Percentiles rank a stretch among this genome's conserved stretches.
phyloP scores from a whole-genome alignment of 768 basidiomycete species.

The Auricularia cornea region DNA sequence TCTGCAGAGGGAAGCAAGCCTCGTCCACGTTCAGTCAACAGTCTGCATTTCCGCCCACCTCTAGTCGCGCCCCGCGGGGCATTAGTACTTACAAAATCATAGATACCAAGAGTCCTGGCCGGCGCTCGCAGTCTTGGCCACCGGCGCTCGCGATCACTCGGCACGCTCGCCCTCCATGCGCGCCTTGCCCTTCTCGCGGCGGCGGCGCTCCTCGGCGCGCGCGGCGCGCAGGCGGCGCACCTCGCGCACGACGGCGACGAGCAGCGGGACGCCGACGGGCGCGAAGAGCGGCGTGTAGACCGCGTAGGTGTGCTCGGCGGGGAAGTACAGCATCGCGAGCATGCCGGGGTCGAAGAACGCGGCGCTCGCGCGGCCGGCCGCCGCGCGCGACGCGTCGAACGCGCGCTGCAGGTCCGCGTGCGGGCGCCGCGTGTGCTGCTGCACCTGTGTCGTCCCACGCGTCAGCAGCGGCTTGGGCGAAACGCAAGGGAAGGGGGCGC shows the following conservation, averaged over 20 bases:
- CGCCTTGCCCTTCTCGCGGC: slow-evolving; percentile 3
- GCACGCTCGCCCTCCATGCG: neutral
- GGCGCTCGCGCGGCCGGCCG: slow-evolving; percentile 31
- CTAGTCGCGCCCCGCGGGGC: too few species aligned
- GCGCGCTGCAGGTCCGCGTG: slow-evolving; percentile 63
- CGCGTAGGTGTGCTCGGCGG: slow-evolving; percentile 94
- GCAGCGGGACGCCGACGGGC: slow-evolving; percentile 73
- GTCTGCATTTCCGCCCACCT: too few species aligned
- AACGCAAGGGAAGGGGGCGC: slow-evolving; percentile 17
- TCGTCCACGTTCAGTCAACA: too few species aligned
- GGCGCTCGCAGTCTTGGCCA: too few species aligned
- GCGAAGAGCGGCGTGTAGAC: slow-evolving; percentile 95
- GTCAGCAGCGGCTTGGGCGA: slow-evolving; percentile 27
- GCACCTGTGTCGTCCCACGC: neutral
- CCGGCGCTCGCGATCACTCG: too few species aligned
- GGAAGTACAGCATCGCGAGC: slow-evolving; percentile 94
- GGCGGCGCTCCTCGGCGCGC: slow-evolving; percentile 7
- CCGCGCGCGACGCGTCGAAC: slow-evolving; percentile 63
- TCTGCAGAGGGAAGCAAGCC: too few species aligned
- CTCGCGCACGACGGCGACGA: slow-evolving; percentile 69
- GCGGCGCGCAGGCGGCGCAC: slow-evolving; percentile 49
- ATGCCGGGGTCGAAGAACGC: slow-evolving; percentile 95
- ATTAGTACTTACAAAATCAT: too few species aligned
- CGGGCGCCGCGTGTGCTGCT: slow-evolving; percentile 39
- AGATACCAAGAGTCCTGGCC: too few species aligned